phyloP scores from a whole-genome alignment of 1,284 basidiomycete genomes.

The Ceratobasidium papillatum region DNA sequence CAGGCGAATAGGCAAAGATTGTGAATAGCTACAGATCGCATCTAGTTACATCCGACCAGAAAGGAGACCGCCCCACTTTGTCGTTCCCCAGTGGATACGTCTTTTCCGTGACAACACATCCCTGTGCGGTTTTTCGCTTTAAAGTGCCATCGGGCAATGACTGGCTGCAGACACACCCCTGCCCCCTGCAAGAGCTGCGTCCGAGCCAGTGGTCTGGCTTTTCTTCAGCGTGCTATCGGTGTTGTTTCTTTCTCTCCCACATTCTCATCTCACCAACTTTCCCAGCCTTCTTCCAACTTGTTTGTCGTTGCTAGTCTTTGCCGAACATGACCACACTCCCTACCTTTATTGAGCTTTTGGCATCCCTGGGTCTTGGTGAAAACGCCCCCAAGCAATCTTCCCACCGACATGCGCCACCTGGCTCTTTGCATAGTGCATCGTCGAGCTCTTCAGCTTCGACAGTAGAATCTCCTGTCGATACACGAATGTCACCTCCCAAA shows the following conservation, averaged over 20 bases:
- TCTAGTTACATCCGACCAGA: slow-evolving; percentile 40
- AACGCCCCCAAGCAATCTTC: slow-evolving; percentile 5
- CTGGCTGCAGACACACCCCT: slow-evolving; percentile 29
- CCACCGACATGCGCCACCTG: slow-evolving; percentile 17
- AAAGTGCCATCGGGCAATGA: slow-evolving; percentile 34
- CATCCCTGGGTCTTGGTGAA: slow-evolving; percentile 40
- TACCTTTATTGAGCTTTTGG: slow-evolving; percentile 42
- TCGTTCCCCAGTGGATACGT: slow-evolving; percentile 40
- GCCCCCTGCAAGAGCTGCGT: slow-evolving; percentile 35
- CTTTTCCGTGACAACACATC: slow-evolving; percentile 41
- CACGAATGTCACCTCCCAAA: slow-evolving; percentile 6
- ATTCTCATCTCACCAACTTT: neutral
- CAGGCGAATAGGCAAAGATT: slow-evolving; percentile 18
- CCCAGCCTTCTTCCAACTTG: slow-evolving; percentile 19
- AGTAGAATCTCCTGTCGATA: slow-evolving; percentile 20
- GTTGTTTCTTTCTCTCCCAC: slow-evolving; percentile 27
- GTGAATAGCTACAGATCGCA: slow-evolving; percentile 11
- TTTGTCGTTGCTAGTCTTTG: slow-evolving; percentile 33
- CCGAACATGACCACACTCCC: slow-evolving; percentile 42
- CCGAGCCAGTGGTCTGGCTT: slow-evolving; percentile 17
- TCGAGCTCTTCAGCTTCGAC: slow-evolving; percentile 9
- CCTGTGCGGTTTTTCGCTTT: slow-evolving; percentile 33
- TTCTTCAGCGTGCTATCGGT: slow-evolving; percentile 25
- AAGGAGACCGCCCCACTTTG: slow-evolving; percentile 41
- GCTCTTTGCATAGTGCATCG: slow-evolving; percentile 7